Evolutionary conservation across 306 rosid species (phyloP), one percentile per base, ranked within the genome.

Genomic region (Glycine tomentella): DNA sequence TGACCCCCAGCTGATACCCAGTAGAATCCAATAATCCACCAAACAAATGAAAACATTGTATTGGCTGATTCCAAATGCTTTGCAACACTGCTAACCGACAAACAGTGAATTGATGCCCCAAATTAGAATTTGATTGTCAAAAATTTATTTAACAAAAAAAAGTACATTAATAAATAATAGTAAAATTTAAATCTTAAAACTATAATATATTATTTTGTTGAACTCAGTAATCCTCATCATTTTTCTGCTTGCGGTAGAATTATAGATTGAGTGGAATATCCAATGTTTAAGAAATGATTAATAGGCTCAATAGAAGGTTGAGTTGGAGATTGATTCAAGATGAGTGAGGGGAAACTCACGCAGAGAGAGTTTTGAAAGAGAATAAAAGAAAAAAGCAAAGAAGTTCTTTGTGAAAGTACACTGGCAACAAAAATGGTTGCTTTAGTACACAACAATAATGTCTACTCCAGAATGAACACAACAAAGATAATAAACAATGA

Each of bases 21-120:
- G 88, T 91, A 95, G 89, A 95, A 95, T 59, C 99, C 99, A 62
- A 95, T 88, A 81, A 95, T 95, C 99, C 99, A 93, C 99, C 99
- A 95, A 86, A 93, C 84, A 80, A 95, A 95, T 59, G 99, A 95
- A 87, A 95, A 95, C 97, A 93, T 89, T 12, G 99, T 93, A 83
- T 91, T 95, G 66, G 99, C 97, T 46, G 97, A 93, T 85, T 95
- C 98, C 61, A 95, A 85, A 87, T 95, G 95, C 87, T 95, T 95
- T 20, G 96, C 90, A 44, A 89, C 90, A 83, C 97, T 93, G 74
- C 75, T 75, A 64, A 70, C 10, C 48, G 12, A 20, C 33, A 77
- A 67, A 42, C 33, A 8, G 72, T 1, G 13, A 45, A 51, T 69
- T 79, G 42, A 20, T 40, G 68, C 14, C 42, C 63, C 6, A 42